Evolutionary conservation across 1,139 yeast genomes (phyloP), one percentile per base, ranked within the genome.

Genomic region (Arxiozyma heterogenica): DNA sequence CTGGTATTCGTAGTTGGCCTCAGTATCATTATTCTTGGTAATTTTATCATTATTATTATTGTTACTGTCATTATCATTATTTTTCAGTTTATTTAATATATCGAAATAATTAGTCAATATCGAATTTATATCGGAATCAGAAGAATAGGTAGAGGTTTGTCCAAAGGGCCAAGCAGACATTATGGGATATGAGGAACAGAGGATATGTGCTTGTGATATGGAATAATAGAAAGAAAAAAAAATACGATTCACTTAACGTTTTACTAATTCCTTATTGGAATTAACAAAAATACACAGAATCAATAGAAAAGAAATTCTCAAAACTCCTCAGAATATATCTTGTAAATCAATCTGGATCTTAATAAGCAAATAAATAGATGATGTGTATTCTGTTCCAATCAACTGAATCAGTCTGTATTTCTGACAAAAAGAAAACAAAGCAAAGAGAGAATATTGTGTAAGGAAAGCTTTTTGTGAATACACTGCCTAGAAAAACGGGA

Each of bases 141-240:
- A 21, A 5, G 25, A 34, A 12, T 20, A 15, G 27, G 64, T 67
- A 39, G 69, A 64, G 56, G 67, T 71, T 58, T 71, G 74, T 63
- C 77, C 76, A 62, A 75, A 75, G 45, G 78, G 79, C 79, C 79
- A 75, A 60, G 73, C 73, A 41, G 79, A 74, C 78, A 75, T 75
- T 20, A 34, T 34, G 39, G 39, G 39, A 34, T 34, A 34, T 27
- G 30, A 27, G 5, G 11, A 5, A 27, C 8, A 27, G 9, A 27
- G 6, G 8, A 6, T 8, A 11, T 27, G 30, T 27, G 6, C 9
- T 27, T 27, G 30, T 27, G 8, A 27, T 5, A 7, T 27, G 30
- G 30, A 27, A 27, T 8, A 8, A 27, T 27, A 7, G 30, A 7
- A 27, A 27, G 11, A 27, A 27, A 27, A 7, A 27, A 27, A 8